These are phyloP conservation scores for baker's yeast (Saccharomyces cerevisiae) DNA, from an alignment of 805 yeast species.

Conservation along the genomic window DNA sequence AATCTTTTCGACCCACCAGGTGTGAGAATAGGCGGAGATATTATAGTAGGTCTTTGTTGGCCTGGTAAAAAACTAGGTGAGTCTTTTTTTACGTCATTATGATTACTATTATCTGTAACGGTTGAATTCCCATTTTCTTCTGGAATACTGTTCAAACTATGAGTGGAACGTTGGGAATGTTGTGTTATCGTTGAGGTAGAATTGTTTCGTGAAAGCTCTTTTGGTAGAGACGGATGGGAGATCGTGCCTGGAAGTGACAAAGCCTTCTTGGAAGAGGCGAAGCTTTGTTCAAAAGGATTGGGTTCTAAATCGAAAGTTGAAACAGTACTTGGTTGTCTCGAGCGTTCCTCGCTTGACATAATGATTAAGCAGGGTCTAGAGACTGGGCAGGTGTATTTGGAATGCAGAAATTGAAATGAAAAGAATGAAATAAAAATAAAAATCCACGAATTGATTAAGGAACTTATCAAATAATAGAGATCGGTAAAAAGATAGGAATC, in stretches of 20 bases:
- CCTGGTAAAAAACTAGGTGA: slow-evolving; percentile 4
- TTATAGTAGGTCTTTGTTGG: slow-evolving; percentile 20
- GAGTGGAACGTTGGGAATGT: neutral
- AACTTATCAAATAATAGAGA: neutral
- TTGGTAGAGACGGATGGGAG: neutral
- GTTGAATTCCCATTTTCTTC: neutral
- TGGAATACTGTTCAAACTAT: neutral
- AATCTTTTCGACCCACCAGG: slow-evolving; percentile 51
- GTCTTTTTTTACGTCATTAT: neutral
- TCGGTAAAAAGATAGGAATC: neutral
- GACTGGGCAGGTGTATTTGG: neutral
- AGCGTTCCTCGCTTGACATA: neutral
- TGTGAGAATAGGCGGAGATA: slow-evolving; percentile 40
- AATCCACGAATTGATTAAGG: neutral
- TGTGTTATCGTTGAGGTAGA: neutral
- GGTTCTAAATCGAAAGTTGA: slow-evolving; percentile 73
- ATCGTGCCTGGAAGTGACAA: neutral
- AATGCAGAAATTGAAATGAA: neutral
- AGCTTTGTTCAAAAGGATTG: slow-evolving; percentile 90
- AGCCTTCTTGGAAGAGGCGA: slow-evolving; percentile 47
- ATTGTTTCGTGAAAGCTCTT: neutral
- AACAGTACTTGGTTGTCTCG: slow-evolving; percentile 2
- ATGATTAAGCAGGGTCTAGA: neutral
- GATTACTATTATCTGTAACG: neutral
- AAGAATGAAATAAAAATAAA: neutral